phyloP scores from a whole-genome alignment of 495 filamentous ascomycete species.

The Aspergillus coremiiformis region DNA sequence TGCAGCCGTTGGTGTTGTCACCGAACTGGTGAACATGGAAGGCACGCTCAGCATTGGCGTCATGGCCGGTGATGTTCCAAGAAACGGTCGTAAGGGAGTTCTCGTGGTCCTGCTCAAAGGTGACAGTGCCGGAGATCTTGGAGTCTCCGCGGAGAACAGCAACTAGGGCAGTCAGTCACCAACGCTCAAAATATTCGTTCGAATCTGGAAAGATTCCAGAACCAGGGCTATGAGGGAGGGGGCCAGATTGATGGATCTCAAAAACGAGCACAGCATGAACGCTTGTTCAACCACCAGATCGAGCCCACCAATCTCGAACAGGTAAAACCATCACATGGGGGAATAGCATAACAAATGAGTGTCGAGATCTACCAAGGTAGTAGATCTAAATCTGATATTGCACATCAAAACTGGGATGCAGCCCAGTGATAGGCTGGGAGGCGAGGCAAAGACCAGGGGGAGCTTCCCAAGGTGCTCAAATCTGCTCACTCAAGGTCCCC shows the following conservation, averaged over 20 bases:
- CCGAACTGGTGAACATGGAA: conserved; percentile 98
- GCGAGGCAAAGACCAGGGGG: conserved; percentile 8
- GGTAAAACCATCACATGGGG: conserved; percentile 1
- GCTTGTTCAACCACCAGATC: not conserved
- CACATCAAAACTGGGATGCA: conserved; percentile 1
- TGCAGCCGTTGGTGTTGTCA: conserved; percentile 99
- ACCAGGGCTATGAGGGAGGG: not conserved
- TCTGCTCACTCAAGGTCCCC: conserved; percentile 44
- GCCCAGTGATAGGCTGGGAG: conserved; percentile 29
- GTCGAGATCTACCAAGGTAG: not conserved
- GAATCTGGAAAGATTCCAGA: not conserved
- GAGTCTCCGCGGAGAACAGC: conserved; percentile 95
- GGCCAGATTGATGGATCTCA: not conserved
- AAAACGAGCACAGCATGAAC: not conserved
- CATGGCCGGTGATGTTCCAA: conserved; percentile 88
- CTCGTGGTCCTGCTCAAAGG: conserved; percentile 87
- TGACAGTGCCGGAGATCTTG: conserved; percentile 83
- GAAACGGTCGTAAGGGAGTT: conserved; percentile 71
- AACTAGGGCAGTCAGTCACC: conserved; percentile 46
- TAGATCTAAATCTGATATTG: conserved; percentile 5
- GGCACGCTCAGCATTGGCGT: conserved; percentile 90
- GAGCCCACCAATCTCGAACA: conserved; percentile 2
- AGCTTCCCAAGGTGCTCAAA: conserved; percentile 46
- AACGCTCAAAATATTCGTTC: not conserved
- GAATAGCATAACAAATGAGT: conserved; percentile 7